These are phyloP conservation scores for Globisporangium alternatum DNA, from an alignment of 352 stramenopile species.

Conservation along the genomic window DNA sequence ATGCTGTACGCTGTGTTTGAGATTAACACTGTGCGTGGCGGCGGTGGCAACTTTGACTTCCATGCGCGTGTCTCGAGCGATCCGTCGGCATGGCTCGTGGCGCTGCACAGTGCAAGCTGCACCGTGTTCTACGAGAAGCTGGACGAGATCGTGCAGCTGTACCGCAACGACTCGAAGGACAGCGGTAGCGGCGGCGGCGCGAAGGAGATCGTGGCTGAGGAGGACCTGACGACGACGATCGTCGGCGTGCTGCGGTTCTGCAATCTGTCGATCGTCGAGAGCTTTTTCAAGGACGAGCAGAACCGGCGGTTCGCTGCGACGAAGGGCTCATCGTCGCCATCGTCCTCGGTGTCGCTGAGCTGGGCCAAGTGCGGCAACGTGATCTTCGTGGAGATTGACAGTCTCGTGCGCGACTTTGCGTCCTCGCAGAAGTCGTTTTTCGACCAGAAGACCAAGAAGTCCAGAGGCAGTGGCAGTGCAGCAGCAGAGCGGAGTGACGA, in stretches of 20 bases:
- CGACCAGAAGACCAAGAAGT: slow-evolving; percentile 22
- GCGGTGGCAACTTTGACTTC: slow-evolving; percentile 3
- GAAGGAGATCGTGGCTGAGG: slow-evolving; percentile 36
- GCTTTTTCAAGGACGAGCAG: slow-evolving; percentile 60
- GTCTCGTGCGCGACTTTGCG: slow-evolving; percentile 71
- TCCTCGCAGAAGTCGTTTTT: slow-evolving; percentile 44
- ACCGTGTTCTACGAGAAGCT: slow-evolving; percentile 81
- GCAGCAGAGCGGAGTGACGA: slow-evolving; percentile 17
- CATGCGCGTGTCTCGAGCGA: slow-evolving; percentile 27
- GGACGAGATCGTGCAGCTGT: slow-evolving; percentile 75
- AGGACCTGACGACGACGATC: slow-evolving; percentile 59
- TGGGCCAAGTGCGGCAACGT: slow-evolving; percentile 85
- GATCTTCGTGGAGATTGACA: slow-evolving; percentile 81
- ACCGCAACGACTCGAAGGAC: slow-evolving; percentile 29
- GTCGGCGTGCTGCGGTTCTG: slow-evolving; percentile 68
- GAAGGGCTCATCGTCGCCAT: slow-evolving; percentile 19
- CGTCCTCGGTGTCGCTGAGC: slow-evolving; percentile 33
- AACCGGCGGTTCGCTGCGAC: not conserved
- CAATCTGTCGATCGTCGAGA: slow-evolving; percentile 73
- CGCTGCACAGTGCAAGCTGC: slow-evolving; percentile 68
- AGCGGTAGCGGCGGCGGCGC: not conserved
- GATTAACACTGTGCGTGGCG: slow-evolving; percentile 14
- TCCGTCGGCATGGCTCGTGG: slow-evolving; percentile 56
- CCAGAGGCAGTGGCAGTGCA: slow-evolving; percentile 7
- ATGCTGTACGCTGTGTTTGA: slow-evolving; percentile 62